A percentile compares a stretch with the other conserved stretches of the same genome.
Evolutionary conservation across 352 stramenopile genomes (phyloP).

Genomic region (Phytophthora sojae): DNA sequence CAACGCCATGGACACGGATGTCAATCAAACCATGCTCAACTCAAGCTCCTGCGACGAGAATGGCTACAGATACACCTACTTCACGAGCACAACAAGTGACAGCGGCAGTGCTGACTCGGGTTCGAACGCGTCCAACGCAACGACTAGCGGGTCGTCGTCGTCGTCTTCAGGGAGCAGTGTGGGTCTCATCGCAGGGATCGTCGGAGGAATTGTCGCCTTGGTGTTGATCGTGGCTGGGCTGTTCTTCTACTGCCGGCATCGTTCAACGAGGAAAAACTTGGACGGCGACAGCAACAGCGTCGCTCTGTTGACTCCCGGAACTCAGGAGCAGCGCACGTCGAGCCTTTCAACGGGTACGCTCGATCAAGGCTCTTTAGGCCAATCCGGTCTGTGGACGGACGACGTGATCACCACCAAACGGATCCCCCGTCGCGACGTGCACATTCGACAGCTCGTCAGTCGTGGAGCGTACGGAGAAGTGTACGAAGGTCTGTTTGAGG

Average conservation of each 20-base stretch:
- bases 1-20: background rate
- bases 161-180: background rate
- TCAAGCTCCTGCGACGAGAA: background rate
- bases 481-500: constrained; percentile 40
- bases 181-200: background rate
- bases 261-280: background rate
- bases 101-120: background rate
- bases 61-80: background rate
- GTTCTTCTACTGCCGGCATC: background rate
- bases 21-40: background rate
- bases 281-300: background rate
- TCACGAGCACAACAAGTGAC: background rate
- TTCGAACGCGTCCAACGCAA: background rate
- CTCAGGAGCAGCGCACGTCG: background rate
- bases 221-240: background rate
- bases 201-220: background rate
- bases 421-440: constrained; percentile 29
- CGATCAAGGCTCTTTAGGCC: background rate
- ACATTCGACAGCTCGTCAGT: constrained; percentile 18
- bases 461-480: constrained; percentile 52
- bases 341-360: background rate
- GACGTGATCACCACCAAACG: constrained; percentile 31
- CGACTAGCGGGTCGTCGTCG: background rate
- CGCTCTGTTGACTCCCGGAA: background rate
- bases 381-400: constrained; percentile 23